Evolutionary conservation across 805 yeast genomes (phyloP).

Genomic region (Candida wancherniae): DNA sequence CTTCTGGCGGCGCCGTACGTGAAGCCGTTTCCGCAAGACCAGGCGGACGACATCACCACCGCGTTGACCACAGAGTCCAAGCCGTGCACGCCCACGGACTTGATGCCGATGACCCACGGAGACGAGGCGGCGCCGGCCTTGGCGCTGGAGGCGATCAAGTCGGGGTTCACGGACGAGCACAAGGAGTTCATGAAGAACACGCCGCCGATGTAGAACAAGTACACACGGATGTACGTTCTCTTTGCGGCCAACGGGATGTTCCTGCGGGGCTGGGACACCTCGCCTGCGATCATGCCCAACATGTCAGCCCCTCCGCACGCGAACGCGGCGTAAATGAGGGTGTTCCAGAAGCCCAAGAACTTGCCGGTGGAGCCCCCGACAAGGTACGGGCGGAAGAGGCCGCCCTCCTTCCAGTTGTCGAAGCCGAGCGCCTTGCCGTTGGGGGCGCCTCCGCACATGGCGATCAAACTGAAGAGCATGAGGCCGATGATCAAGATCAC

Average conservation of each 20-base stretch:
- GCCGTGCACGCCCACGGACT: constrained; percentile 30
- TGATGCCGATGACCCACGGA: constrained; percentile 37
- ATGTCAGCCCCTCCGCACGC: constrained; percentile 52
- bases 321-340: constrained; percentile 59
- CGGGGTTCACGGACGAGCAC: constrained; percentile 32
- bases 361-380: constrained; percentile 52
- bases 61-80: constrained; percentile 33
- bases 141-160: constrained; percentile 22
- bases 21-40: constrained; percentile 36
- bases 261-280: constrained; percentile 40
- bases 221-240: constrained; percentile 31
- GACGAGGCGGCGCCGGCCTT: constrained; percentile 37
- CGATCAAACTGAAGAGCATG: constrained; percentile 31
- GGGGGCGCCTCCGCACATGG: constrained; percentile 39
- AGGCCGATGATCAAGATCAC: constrained; percentile 31
- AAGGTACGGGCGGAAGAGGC: constrained; percentile 25
- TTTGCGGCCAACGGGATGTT: constrained; percentile 31
- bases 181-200: constrained; percentile 33
- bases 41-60: constrained; percentile 30
- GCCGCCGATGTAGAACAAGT: constrained; percentile 35
- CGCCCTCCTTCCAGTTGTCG: constrained; percentile 32
- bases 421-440: constrained; percentile 31
- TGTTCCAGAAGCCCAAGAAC: constrained; percentile 61
- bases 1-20: constrained; percentile 33
- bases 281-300: constrained; percentile 33